phyloP scores from a whole-genome alignment of 148 eudicot genomes.

The Rhododendron mucronatum region DNA sequence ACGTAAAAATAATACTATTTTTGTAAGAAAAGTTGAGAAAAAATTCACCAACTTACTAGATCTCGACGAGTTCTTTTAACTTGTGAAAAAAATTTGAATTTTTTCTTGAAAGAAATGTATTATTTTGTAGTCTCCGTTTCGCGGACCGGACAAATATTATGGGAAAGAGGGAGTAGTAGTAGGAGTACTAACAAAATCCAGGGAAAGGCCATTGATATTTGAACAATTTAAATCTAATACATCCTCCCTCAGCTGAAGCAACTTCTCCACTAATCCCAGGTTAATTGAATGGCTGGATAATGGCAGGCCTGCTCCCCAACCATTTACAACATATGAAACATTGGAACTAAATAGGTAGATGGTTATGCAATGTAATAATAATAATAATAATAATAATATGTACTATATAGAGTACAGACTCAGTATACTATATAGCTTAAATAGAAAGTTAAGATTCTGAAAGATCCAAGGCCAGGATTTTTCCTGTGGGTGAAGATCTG shows the following conservation, averaged over 20 bases:
- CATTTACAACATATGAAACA: not conserved
- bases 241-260: not conserved
- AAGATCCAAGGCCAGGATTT: slow-evolving; percentile 32
- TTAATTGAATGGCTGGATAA: not conserved
- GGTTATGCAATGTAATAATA: not conserved
- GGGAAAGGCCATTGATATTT: not conserved
- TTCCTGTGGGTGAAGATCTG: not conserved
- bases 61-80: no score
- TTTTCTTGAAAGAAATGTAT: no score
- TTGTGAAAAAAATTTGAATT: no score
- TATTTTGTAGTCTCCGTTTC: no score
- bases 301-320: not conserved
- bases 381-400: not conserved
- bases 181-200: not conserved
- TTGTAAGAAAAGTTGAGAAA: no score
- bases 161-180: no score
- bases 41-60: no score
- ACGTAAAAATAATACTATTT: no score
- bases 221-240: not conserved
- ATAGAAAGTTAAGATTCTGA: not conserved
- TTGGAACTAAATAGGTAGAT: not conserved
- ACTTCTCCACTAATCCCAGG: not conserved
- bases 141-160: no score
- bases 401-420: not conserved
- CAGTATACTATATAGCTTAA: not conserved